These are phyloP conservation scores for Aspergillus cavernicola DNA, from an alignment of 495 filamentous ascomycete genomes.

Conservation along the genomic window DNA sequence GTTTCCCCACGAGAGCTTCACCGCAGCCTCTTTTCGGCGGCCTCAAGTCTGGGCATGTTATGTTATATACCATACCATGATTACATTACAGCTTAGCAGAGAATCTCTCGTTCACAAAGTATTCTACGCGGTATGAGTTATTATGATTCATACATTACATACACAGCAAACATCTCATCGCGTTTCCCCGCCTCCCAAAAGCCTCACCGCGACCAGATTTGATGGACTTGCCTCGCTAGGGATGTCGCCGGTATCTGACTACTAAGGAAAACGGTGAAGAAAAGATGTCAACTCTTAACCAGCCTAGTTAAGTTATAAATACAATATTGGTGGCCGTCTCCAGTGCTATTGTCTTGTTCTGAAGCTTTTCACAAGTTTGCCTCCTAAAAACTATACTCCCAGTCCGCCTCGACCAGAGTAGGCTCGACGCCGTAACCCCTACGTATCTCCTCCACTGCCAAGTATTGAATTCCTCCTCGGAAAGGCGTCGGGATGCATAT, in stretches of 20 bases:
- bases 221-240: slow-evolving; percentile 15
- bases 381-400: slow-evolving; percentile 3
- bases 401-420: neutral
- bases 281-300: slow-evolving; percentile 6
- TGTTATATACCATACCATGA: slow-evolving; percentile 14
- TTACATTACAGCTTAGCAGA: no score
- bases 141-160: slow-evolving; percentile 2
- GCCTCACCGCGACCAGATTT: slow-evolving; percentile 30
- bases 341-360: neutral
- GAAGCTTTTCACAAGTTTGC: neutral
- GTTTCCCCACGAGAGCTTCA: slow-evolving; percentile 27
- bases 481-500: slow-evolving; percentile 38
- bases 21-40: slow-evolving; percentile 41
- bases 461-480: slow-evolving; percentile 7
- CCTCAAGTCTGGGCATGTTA: slow-evolving; percentile 1
- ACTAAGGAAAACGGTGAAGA: slow-evolving; percentile 16
- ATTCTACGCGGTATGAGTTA: neutral
- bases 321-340: slow-evolving; percentile 2
- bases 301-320: slow-evolving; percentile 17
- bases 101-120: no score
- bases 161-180: slow-evolving; percentile 1
- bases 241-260: slow-evolving; percentile 18
- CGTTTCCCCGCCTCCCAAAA: slow-evolving; percentile 27
- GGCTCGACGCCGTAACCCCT: slow-evolving; percentile 3
- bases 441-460: slow-evolving; percentile 7